Evolutionary conservation across 2,329 filamentous ascomycete species (phyloP), one percentile per base, ranked within the genome.

Genomic region (Aspergillus fumigatus): DNA sequence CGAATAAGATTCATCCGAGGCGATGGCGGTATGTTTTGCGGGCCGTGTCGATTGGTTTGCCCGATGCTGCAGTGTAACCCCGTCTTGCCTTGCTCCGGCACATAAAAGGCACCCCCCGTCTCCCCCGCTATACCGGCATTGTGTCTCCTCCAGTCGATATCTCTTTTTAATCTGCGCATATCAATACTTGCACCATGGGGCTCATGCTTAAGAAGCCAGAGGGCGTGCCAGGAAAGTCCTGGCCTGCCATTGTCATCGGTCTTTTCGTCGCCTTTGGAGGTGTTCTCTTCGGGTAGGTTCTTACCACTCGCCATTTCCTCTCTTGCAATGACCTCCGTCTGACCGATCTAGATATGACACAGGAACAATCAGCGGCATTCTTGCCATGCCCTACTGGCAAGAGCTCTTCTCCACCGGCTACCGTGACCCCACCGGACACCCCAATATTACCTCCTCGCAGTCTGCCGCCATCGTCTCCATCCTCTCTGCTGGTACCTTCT

Each of bases 401-500:
- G 48, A 62, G 26, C 61, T 62, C 17, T 73, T 73, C 58, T 72
- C 70, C 2, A 72, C 70, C 4, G 70, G 70, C 17, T 67, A 67
- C 40, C 70, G 68, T 1, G 60, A 62, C 27, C 74, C 71, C 61
- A 61, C 71, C n/a, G 62, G 76, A 14, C 32, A 38, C 32, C 77
- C 77, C 59, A 71, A 77, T 55, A 68, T 84, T 8, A 77, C 80
- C 8, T 75, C 80, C 79, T 86, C 90, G 57, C 62, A 65, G 48
- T 65, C 62, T 59, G 84, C 83, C 32, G 77, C 86, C 56, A 85
- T 90, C 70, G 84, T 85, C 67, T 89, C 87, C 11, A 88, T 92
- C 62, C 82, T 92, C 56, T 91, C 88, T 32, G 82, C 79, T 67
- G 82, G 84, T 72, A 90, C 88, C 67, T 92, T 91, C 80, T 86